Conservation (phyloP, 1,284 basidiomycete species). For the Tetrapyrgos nigripes region DNA sequence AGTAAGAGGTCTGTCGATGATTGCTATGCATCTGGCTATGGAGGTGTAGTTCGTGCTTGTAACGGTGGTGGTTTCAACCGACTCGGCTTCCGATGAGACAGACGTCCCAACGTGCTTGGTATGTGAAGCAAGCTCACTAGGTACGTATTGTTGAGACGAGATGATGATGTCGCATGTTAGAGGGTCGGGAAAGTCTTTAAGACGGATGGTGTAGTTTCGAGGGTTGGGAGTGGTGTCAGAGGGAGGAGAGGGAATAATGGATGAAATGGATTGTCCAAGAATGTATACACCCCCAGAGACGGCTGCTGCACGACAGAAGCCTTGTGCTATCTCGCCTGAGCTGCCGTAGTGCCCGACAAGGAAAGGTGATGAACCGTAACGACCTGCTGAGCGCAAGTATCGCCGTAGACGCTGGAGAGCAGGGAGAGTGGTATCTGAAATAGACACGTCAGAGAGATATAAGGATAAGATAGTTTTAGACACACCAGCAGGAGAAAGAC, state of each 20-base stretch:
- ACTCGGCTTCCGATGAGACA: neutral
- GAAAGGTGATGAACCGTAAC: slow-evolving; percentile 92
- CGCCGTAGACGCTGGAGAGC: slow-evolving; percentile 71
- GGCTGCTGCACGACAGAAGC: slow-evolving; percentile 89
- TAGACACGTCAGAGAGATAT: slow-evolving; percentile 9
- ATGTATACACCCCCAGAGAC: slow-evolving; percentile 89
- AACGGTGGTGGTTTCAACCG: neutral
- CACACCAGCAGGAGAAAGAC: slow-evolving; percentile 58
- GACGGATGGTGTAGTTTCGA: slow-evolving; percentile 49
- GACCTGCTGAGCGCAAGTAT: slow-evolving; percentile 83
- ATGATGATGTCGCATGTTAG: slow-evolving; percentile 55
- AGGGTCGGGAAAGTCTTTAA: slow-evolving; percentile 67
- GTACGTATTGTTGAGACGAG: slow-evolving; percentile 43
- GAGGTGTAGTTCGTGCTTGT: slow-evolving; percentile 17
- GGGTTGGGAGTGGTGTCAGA: neutral
- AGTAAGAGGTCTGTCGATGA: slow-evolving; percentile 59
- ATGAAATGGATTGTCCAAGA: slow-evolving; percentile 65
- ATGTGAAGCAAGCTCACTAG: slow-evolving; percentile 29
- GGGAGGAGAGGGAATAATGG: slow-evolving; percentile 34
- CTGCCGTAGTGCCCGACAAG: slow-evolving; percentile 96
- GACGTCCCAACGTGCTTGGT: slow-evolving; percentile 8
- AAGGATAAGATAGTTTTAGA: slow-evolving; percentile 7
- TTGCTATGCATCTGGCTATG: slow-evolving; percentile 71
- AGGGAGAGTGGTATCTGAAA: slow-evolving; percentile 68
- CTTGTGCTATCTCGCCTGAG: slow-evolving; percentile 90